phyloP scores from a whole-genome alignment of 495 filamentous ascomycete genomes.

The Geopyxis carbonaria region DNA sequence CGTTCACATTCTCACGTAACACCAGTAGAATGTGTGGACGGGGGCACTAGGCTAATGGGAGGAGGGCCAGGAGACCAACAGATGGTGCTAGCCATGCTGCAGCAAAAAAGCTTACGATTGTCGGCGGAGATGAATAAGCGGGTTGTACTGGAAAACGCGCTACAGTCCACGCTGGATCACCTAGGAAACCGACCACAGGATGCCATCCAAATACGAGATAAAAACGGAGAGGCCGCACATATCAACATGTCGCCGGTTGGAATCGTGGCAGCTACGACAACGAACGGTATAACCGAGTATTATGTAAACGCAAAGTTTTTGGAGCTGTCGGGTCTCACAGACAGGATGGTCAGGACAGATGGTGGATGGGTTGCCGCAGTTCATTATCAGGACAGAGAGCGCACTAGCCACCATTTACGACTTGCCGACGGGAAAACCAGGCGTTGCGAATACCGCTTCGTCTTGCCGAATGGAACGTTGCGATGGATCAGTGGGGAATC shows the following conservation, averaged over 20 bases:
- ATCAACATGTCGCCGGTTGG: conserved; percentile 14
- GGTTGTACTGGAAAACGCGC: conserved; percentile 15
- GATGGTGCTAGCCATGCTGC: conserved; percentile 23
- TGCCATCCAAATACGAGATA: conserved; percentile 5
- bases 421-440: conserved; percentile 20
- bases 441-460: conserved; percentile 21
- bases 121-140: conserved; percentile 18
- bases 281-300: conserved; percentile 19
- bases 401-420: conserved; percentile 19
- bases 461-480: conserved; percentile 18
- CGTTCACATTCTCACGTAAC: conserved; percentile 19
- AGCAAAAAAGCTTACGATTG: conserved; percentile 22
- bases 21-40: conserved; percentile 18
- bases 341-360: conserved; percentile 11
- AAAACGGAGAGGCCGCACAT: conserved; percentile 5
- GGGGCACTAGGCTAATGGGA: conserved; percentile 2
- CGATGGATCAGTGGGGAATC: conserved; percentile 22
- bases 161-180: conserved; percentile 20
- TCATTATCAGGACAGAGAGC: conserved; percentile 19
- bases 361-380: conserved; percentile 23
- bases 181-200: conserved; percentile 10
- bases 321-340: conserved; percentile 17
- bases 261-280: conserved; percentile 19
- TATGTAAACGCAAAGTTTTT: conserved; percentile 22
- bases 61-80: conserved; percentile 16